Base-by-base conservation (phyloP, 768 basidiomycete genomes). In the Hygrophorus russula region DNA sequence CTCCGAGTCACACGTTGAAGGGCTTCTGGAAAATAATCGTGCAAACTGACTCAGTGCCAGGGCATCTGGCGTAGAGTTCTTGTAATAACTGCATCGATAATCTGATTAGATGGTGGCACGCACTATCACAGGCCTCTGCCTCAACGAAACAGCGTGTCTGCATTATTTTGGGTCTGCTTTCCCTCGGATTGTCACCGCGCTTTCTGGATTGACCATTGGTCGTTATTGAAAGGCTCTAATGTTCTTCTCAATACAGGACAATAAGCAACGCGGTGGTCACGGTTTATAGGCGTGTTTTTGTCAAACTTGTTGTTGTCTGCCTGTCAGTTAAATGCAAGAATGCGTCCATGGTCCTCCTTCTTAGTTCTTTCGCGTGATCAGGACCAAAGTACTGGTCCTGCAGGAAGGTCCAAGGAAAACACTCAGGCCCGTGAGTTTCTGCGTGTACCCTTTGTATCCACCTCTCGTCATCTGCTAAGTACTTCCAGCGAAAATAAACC, bases 301-400 rank as follows among this genome's bases (percentile, higher is more conserved):
- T 13, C 33, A 9, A 24, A 24, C 24, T 24, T 35, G 13, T 13
- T 17, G 17, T 35, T 35, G n/a, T 17, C 33, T 35, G 33, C 4
- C 13, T n/a, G 13, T 14, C 19, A 14, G 37, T 39, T 39, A 39
- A 39, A 35, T 38, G 37, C 33, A 5, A 17, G 33, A 31, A 44
- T 17, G 14, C 24, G 18, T 32, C 30, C 30, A 37, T 29, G 36
- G 27, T 45, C 24, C 17, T 41, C 34, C 39, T 24, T 24, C 24
- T 24, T 24, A 24, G 24, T 24, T 24, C 24, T 36, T 48, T 49
- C 39, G 44, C 48, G 48, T 49, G 39, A 49, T 32, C 24, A 18
- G 43, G 51, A 59, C 61, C 59, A 62, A 64, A 61, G 51, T 50
- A 59, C 52, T 35, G 28, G 36, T 36, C 43, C 41, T 49, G 53